Conservation (phyloP, 73 alveolate genomes). For the Symbiodinium natans region DNA sequence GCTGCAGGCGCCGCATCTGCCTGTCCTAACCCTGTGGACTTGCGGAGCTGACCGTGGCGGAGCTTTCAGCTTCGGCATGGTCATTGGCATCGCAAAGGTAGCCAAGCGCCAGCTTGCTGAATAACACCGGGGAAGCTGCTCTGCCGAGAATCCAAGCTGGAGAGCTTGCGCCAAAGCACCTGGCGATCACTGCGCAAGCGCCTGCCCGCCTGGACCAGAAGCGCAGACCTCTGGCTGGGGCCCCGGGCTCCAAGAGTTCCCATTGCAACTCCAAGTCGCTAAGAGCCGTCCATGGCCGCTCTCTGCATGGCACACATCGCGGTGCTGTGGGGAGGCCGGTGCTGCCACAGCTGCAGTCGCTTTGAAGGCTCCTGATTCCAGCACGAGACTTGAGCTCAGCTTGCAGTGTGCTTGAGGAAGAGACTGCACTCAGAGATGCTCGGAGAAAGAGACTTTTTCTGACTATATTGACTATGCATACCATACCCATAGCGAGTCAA, state of each 20-base stretch:
- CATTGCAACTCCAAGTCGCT: background rate
- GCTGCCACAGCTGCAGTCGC: background rate
- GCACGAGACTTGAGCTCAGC: background rate
- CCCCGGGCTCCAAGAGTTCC: background rate
- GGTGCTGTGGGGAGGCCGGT: no score
- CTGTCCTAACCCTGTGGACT: background rate
- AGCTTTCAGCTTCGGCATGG: constrained; percentile 47
- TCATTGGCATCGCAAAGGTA: constrained; percentile 18
- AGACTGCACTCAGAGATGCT: no score
- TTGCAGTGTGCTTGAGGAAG: background rate
- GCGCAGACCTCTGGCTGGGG: background rate
- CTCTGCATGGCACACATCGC: no score
- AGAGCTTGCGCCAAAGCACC: constrained; percentile 3
- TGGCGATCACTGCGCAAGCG: constrained; percentile 32
- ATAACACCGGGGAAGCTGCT: background rate
- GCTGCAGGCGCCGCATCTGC: background rate
- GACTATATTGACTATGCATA: background rate
- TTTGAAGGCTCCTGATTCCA: background rate
- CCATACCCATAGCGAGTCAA: no score
- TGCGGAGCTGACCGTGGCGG: background rate
- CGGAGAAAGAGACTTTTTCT: background rate
- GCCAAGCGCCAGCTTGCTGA: background rate
- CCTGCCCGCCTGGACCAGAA: constrained; percentile 14
- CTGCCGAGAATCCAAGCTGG: background rate
- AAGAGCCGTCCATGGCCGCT: no score